Conservation (phyloP, 148 eudicot species). For the Heliamphora exappendiculata region DNA sequence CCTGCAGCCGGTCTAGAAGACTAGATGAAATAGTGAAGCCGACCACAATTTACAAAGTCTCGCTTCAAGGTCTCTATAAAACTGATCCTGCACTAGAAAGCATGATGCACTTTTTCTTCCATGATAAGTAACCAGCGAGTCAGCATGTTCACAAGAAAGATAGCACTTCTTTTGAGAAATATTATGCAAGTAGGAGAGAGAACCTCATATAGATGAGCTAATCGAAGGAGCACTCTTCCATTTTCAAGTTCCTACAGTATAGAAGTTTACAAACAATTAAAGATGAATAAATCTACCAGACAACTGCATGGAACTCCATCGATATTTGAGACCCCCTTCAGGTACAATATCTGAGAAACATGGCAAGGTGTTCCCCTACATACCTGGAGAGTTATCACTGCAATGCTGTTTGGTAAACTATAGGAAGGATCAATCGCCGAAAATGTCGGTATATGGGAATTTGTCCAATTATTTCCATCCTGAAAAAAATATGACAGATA, state of each 20-base stretch:
- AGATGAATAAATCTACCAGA: constrained; percentile 1
- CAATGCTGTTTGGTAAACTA: constrained; percentile 71
- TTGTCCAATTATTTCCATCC: constrained; percentile 65
- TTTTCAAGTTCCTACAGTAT: constrained; percentile 69
- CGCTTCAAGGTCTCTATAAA: neutral
- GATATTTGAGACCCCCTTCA: neutral
- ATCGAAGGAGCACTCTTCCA: constrained; percentile 70
- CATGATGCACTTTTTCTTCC: neutral
- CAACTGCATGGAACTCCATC: neutral
- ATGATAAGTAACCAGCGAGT: neutral
- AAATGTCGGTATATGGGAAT: constrained; percentile 49
- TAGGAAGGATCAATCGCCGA: constrained; percentile 74
- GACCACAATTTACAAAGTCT: neutral
- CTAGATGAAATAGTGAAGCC: neutral
- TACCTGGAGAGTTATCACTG: constrained; percentile 83
- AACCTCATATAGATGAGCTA: constrained; percentile 96
- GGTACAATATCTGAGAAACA: neutral
- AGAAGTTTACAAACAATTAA: neutral
- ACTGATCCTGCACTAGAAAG: neutral
- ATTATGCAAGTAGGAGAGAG: constrained; percentile 9
- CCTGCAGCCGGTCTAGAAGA: neutral
- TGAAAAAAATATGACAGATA: constrained; percentile 26
- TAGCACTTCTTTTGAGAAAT: neutral
- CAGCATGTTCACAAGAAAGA: neutral
- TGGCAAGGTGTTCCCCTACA: constrained; percentile 7